Evolutionary conservation across 768 basidiomycete species (phyloP).

Genomic region (Auricularia heimuer): DNA sequence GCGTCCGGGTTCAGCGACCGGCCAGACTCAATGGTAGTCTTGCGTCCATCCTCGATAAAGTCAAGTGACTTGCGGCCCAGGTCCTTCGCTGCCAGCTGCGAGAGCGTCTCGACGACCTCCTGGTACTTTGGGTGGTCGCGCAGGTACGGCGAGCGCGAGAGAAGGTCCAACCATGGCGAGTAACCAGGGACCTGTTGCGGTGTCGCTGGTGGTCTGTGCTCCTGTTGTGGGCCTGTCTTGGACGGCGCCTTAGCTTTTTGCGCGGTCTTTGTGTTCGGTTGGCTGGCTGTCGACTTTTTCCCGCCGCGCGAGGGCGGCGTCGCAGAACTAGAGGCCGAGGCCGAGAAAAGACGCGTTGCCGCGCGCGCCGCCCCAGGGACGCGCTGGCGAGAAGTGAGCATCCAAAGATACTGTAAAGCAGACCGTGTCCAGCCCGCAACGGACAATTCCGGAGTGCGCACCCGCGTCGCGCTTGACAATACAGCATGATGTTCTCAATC

Average conservation of each 20-base stretch:
- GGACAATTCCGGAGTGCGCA: too few species aligned
- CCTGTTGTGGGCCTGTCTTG: neutral
- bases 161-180: neutral
- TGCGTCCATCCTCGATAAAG: neutral
- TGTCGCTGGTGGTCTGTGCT: neutral
- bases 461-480: too few species aligned
- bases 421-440: too few species aligned
- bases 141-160: neutral
- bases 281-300: neutral
- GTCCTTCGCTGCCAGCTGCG: neutral
- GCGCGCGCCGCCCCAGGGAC: neutral
- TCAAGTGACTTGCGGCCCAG: neutral
- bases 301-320: neutral
- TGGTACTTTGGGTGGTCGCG: neutral
- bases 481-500: too few species aligned
- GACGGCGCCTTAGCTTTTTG: neutral
- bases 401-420: neutral
- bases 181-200: neutral
- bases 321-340: neutral
- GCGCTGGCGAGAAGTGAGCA: neutral
- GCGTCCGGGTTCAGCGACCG: neutral
- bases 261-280: neutral
- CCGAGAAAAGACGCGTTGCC: neutral
- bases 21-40: neutral
- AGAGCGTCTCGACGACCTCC: neutral